Evolutionary conservation across 2,329 filamentous ascomycete species (phyloP), one percentile per base, ranked within the genome.

Genomic region (Fusarium metavorans): DNA sequence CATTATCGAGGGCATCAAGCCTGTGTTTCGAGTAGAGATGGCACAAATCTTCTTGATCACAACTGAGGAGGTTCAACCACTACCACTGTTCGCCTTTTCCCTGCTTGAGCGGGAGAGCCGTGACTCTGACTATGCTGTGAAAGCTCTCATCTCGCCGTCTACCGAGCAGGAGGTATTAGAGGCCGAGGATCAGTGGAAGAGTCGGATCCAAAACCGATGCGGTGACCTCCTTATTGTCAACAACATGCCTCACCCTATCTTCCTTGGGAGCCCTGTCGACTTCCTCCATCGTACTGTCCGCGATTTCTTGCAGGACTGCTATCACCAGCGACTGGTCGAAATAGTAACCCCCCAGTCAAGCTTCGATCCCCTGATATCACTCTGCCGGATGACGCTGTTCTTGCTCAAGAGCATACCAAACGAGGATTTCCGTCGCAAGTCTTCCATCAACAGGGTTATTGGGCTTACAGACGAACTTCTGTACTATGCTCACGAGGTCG

Each of bases 151-250:
- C 34, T 25, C 20, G 1, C 54, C 30, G 8, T 18, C 20, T 10
- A 25, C 14, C 4, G 14, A 37, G 18, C 14, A 37, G 30, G 18
- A 57, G 23, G n/a, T 43, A 14, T 54, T 30, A n/a, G 34, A 57
- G 14, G 32, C 34, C 34, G 56, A 48, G 23, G 20, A 52, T 7
- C 48, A 39, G 20, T 60, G 56, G 56, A 66, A 41, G 59, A 58
- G 35, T 20, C 30, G 56, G 34, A 41, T 61, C 18, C 43, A 45
- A 25, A 66, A 66, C 45, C 64, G 64, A 18, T 66, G 64, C 43
- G 43, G 64, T 11, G 57, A 66, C 43, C 64, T 66, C 23, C 64
- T 66, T 13, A 7, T 66, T 23, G 64, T 66, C 18, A 45, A 66
- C 5, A 32, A 66, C 43, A 23, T 34, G 23, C 41, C 35, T 18